Base-by-base conservation (phyloP, 768 basidiomycete species). In the Boletus reticuloceps region DNA sequence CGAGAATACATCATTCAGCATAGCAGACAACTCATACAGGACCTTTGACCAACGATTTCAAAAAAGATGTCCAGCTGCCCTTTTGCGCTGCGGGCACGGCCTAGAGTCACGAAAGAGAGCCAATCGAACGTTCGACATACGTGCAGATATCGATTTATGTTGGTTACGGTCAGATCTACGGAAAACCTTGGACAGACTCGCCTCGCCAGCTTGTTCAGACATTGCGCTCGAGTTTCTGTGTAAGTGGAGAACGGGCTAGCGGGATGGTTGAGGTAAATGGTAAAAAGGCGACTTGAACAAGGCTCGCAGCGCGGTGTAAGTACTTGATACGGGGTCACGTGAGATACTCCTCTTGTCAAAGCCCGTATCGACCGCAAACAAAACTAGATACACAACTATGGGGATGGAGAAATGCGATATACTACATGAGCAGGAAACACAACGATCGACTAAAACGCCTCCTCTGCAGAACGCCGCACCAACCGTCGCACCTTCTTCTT, bases 401-500 rank as follows among this genome's bases (percentile, higher is more conserved):
- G 39, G 38, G 55, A 49, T n/a, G 51, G 34, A 31, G 34, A 14
- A 6, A 14, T 25, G 50, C 58, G 38, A 58, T 55, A 61, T 29
- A 54, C 63, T 60, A 66, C 54, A n/a, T n/a, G n/a, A 40, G 0
- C 16, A 38, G 32, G 14, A 38, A 38, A 49, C 34, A 39, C 48
- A 29, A 22, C 17, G n/a, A 42, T 25, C 47, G 66, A 89, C 64
- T 93, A 90, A 62, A 80, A 91, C 2, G 85, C 88, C 66, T 94
- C 94, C 69, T 98, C 96, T 12, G 94, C 95, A 63, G 88, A 89
- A 73, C 79, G 79, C 56, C 95, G 82, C 45, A 83, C 96, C 60
- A 98, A 73, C 59, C 91, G 82, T 63, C 94, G 86, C 51, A 99
- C 95, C 74, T 94, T 96, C 88, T 97, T 98, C 83, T 82, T 90